phyloP scores from a whole-genome alignment of 2,329 filamentous ascomycete species.

The Pseudogymnoascus sp. region DNA sequence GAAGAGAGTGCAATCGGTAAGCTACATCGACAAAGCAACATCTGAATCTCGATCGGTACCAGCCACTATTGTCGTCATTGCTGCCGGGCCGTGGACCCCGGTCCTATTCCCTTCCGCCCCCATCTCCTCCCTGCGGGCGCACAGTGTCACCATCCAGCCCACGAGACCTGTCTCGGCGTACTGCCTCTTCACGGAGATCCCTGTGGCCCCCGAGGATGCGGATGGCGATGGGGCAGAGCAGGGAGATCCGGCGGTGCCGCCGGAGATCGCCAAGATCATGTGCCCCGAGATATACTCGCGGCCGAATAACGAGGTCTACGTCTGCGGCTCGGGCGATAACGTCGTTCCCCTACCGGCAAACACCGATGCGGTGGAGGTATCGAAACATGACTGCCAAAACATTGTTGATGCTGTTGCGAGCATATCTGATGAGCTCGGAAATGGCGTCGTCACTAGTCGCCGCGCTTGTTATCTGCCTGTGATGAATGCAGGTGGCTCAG shows the following conservation, averaged over 20 bases:
- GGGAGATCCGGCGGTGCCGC: constrained; percentile 45
- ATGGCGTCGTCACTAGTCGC: constrained; percentile 60
- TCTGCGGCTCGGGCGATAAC: constrained; percentile 83
- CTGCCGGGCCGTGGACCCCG: constrained; percentile 55
- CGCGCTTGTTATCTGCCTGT: constrained; percentile 88
- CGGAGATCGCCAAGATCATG: constrained; percentile 46
- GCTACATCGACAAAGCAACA: constrained; percentile 47
- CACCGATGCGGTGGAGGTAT: constrained; percentile 66
- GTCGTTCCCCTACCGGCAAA: constrained; percentile 65
- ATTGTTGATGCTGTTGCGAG: constrained; percentile 69
- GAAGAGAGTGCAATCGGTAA: constrained; percentile 53
- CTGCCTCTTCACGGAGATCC: constrained; percentile 80
- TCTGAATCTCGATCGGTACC: constrained; percentile 40
- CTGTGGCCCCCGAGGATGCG: constrained; percentile 56
- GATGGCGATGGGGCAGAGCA: constrained; percentile 40
- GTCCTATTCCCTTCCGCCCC: constrained; percentile 49
- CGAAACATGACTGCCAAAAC: constrained; percentile 72
- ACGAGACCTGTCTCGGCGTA: constrained; percentile 54
- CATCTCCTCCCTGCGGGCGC: constrained; percentile 51
- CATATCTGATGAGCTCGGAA: constrained; percentile 56
- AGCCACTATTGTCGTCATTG: constrained; percentile 38
- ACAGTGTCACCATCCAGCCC: constrained; percentile 57
- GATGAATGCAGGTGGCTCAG: constrained; percentile 34
- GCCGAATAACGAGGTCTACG: constrained; percentile 83
- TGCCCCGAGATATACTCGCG: constrained; percentile 91